phyloP scores from a whole-genome alignment of 2,329 filamentous ascomycete genomes.

The Diaporthe vaccinii region DNA sequence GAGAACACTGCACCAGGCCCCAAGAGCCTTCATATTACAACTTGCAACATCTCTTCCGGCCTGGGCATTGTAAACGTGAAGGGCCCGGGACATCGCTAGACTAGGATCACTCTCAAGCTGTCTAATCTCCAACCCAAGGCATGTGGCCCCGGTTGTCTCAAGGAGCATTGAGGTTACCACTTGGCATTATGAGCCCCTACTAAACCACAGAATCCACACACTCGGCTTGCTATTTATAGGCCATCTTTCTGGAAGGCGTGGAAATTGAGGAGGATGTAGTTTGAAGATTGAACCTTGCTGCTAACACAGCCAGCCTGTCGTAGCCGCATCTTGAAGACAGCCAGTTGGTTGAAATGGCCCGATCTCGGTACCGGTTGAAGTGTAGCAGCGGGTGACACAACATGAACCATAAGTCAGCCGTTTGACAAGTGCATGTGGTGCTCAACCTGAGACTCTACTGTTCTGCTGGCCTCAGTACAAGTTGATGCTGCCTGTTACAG shows the following conservation, averaged over 20 bases:
- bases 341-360: no score
- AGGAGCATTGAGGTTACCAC: no score
- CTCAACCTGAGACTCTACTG: conserved; percentile 15
- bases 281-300: neutral
- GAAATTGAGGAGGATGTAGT: neutral
- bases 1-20: neutral
- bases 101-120: neutral
- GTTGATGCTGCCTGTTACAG: neutral
- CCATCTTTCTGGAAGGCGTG: neutral
- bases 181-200: no score
- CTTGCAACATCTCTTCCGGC: neutral
- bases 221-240: neutral
- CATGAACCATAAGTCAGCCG: conserved; percentile 12
- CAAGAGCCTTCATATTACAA: neutral
- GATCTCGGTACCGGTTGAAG: neutral
- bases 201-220: no score
- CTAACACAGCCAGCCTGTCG: neutral
- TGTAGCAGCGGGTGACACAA: neutral
- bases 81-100: neutral
- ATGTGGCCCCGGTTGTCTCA: neutral
- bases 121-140: neutral
- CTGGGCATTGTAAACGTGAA: neutral
- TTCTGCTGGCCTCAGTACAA: neutral
- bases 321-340: neutral
- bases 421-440: neutral